A percentile compares a stretch with the other conserved stretches of the same genome.
Conservation (phyloP, 164 flowering plant species). For the Umbilicus rupestris region DNA sequence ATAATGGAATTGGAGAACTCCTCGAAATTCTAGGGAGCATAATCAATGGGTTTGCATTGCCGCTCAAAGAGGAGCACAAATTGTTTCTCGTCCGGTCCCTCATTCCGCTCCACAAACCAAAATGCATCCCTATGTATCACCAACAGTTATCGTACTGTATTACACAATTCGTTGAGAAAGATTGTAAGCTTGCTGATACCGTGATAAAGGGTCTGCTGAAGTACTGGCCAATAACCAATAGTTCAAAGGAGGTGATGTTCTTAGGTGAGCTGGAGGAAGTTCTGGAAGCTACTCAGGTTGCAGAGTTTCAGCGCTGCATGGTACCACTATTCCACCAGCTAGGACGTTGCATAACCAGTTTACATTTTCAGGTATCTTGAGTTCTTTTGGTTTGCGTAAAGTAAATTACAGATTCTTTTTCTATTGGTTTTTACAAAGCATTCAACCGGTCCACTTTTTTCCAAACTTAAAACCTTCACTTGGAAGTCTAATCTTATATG, state of each 20-base stretch:
- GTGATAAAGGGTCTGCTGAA: constrained; percentile 8
- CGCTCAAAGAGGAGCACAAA: constrained; percentile 9
- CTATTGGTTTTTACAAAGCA: constrained; percentile 1
- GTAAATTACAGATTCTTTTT: neutral
- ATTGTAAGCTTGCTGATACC: constrained; percentile 6
- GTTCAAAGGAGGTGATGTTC: constrained; percentile 8
- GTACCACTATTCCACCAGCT: constrained; percentile 9
- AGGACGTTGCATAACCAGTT: constrained; percentile 7
- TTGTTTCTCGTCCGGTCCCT: constrained; percentile 7
- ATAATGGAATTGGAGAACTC: constrained; percentile 7
- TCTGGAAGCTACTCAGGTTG: constrained; percentile 3
- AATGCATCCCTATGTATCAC: constrained; percentile 8
- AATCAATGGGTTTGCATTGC: constrained; percentile 9
- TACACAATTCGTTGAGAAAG: constrained; percentile 7
- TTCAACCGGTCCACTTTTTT: neutral
- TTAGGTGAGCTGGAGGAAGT: constrained; percentile 12
- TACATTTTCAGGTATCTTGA: constrained; percentile 8
- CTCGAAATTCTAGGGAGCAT: constrained; percentile 8
- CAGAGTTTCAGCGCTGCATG: constrained; percentile 8
- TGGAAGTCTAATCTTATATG: neutral
- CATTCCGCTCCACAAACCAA: constrained; percentile 8
- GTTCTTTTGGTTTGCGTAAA: neutral
- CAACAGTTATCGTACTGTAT: constrained; percentile 7
- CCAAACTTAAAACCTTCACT: no score
- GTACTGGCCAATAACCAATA: constrained; percentile 8